phyloP scores from a whole-genome alignment of 2,329 filamentous ascomycete genomes.

The Rachicladosporium sp. region DNA sequence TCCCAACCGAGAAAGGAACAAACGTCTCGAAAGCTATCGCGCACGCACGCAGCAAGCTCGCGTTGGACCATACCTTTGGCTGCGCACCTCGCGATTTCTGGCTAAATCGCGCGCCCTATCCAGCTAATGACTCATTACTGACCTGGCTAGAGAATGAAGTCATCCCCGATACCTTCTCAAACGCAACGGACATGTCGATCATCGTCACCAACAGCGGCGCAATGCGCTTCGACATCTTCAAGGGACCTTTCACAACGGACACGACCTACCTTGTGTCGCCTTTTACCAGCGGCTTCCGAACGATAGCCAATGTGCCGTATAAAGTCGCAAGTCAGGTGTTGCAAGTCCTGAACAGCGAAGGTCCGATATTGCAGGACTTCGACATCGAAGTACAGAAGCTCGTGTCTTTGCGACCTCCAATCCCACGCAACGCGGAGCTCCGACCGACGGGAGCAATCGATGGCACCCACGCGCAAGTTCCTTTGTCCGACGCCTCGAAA shows the following conservation, averaged over 20 bases:
- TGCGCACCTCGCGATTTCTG: slow-evolving; percentile 72
- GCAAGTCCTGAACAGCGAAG: slow-evolving; percentile 45
- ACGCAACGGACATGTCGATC: slow-evolving; percentile 45
- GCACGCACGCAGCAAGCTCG: slow-evolving; percentile 54
- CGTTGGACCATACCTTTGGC: slow-evolving; percentile 64
- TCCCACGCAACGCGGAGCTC: too few species aligned
- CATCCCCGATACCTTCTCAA: slow-evolving; percentile 43
- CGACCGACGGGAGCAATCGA: too few species aligned
- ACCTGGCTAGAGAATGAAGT: slow-evolving; percentile 67
- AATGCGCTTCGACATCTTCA: slow-evolving; percentile 90
- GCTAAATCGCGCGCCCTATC: slow-evolving; percentile 69
- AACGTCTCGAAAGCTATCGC: slow-evolving; percentile 61
- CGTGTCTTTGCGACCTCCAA: too few species aligned
- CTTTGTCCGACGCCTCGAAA: slow-evolving; percentile 3
- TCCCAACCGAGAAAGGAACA: slow-evolving; percentile 61
- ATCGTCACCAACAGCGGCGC: slow-evolving; percentile 80
- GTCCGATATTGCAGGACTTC: slow-evolving; percentile 31
- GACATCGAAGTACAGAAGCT: too few species aligned
- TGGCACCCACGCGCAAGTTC: too few species aligned
- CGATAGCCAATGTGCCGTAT: slow-evolving; percentile 72
- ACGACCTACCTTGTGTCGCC: slow-evolving; percentile 77
- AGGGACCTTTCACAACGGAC: slow-evolving; percentile 80
- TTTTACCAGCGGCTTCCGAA: slow-evolving; percentile 68
- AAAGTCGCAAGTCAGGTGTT: slow-evolving; percentile 57
- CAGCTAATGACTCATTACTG: slow-evolving; percentile 62